Evolutionary conservation across 495 filamentous ascomycete species (phyloP), one percentile per base, ranked within the genome.

Genomic region (Penicillium lividum): DNA sequence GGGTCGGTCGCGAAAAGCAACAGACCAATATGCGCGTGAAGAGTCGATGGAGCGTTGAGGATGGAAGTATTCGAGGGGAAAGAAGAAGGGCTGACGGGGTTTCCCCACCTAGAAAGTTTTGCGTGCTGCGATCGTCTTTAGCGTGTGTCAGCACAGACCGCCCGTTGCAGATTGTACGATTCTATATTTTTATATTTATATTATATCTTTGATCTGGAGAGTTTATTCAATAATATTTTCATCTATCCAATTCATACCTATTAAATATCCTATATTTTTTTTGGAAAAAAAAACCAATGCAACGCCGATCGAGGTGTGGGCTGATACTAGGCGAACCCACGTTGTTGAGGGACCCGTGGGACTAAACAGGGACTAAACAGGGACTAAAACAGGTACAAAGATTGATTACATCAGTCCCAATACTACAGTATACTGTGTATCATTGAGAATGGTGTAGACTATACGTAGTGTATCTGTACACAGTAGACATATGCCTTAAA

Each of bases 71-170:
- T 56, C 60, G 57, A 63, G 55, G 62, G 62, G 63, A 54, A 62
- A 62, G 63, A 59, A 68, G 30, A 42, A 55, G 25, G 53, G 65
- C 61, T 53, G 58, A 60, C 51, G 54, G 48, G 18, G 61, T 42
- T 61, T 65, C 63, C 63, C 63, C 63, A 65, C 63, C 63, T 62
- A 59, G 42, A 65, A 64, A 65, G 63, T 65, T 62, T 65, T 65
- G 54, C 62, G 53, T 53, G 27, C 47, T 64, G 59, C 62, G 58
- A 65, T 65, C 58, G 61, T 46, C 54, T 64, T 43, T 64, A 59
- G 61, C 57, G 57, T 59, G 59, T 51, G 40, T 53, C 59, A 40
- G 63, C 63, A 61, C 62, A 61, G 62, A 61, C 62, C 62, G 54
- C 58, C 53, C 53, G 53, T 45, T 53, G 36, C 5, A 7, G 36